Evolutionary conservation across 169 alveolate species (phyloP), one percentile per base, ranked within the genome.

Genomic region (Cryptosporidium sp.): DNA sequence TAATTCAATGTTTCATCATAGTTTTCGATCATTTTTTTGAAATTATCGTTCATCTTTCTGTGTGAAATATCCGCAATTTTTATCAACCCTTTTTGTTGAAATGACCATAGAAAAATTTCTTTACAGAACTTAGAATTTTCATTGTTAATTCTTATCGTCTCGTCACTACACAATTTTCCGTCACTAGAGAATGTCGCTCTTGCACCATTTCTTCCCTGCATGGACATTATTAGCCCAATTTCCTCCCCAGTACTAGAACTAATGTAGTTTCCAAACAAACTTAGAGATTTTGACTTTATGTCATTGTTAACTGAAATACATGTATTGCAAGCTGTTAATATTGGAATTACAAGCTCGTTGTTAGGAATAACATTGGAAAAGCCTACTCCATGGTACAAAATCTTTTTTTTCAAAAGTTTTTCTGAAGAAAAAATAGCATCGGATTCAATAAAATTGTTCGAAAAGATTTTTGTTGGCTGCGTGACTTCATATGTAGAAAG

Each of bases 131-230:
- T 0, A 1, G 14, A 12, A 59, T 80, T 80, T 21, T 26, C 59
- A 14, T 14, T 41, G 37, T 80, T 80, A 23, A 2, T 62, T 31
- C 1, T 59, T 5, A 62, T 31, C 37, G 69, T 43, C 12, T 43
- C 35, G 35, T 80, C 45, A 62, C 89, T 80, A 48, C 89, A 80
- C n/a, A 80, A 33, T 48, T 80, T 26, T 12, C 89, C 89, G 62
- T 80, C 89, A 2, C 69, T 43, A 5, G 80, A 62, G 62, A 62
- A 80, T 23, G 75, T 61, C 7, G 52, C 89, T 43, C 89, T 80
- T 41, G 89, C 89, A 41, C 37, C 50, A 55, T 80, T 80, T 29
- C 89, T 80, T 45, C 69, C 89, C 43, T 80, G 89, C 69, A 80
- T 62, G 7, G 89, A 62, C 23, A 80, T 67, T 14, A 80, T 55